Percentiles rank a stretch among this genome's conserved stretches.
Evolutionary conservation across 225 moss, liverwort and hornwort species (phyloP).

Genomic region (Asterella californica): DNA sequence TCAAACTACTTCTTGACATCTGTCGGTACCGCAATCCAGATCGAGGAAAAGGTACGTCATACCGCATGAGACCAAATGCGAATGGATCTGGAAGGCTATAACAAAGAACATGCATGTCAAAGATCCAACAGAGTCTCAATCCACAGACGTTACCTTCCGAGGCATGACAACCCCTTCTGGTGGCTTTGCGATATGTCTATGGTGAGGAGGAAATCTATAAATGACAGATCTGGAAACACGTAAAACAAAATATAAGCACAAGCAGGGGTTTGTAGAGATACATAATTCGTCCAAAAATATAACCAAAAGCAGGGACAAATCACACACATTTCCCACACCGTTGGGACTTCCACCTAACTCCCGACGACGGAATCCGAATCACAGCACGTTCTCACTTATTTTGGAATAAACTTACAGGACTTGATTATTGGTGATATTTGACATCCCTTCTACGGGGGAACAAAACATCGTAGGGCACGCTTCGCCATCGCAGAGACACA

Average conservation of each 20-base stretch:
- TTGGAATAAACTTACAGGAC: slow-evolving; percentile 57
- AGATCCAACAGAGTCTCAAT: too few relatives aligned
- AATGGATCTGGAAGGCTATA: too few relatives aligned
- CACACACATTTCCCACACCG: neutral
- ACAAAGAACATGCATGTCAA: too few relatives aligned
- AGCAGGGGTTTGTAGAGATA: neutral
- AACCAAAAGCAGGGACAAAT: neutral
- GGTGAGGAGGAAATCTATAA: slow-evolving; percentile 58
- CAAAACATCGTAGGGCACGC: slow-evolving; percentile 87
- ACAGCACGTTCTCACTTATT: neutral
- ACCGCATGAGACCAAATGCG: too few relatives aligned
- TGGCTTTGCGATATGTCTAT: slow-evolving; percentile 76
- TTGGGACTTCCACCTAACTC: too few relatives aligned
- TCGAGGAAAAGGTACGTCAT: too few relatives aligned
- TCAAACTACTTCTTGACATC: too few relatives aligned
- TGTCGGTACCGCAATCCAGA: too few relatives aligned
- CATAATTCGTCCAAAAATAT: too few relatives aligned
- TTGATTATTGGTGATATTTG: slow-evolving; percentile 86
- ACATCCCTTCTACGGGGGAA: slow-evolving; percentile 80
- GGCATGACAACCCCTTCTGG: slow-evolving; percentile 64
- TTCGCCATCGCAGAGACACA: slow-evolving; percentile 92
- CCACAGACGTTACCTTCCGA: slow-evolving; percentile 41
- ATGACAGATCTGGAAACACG: slow-evolving; percentile 65
- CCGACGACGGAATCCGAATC: neutral
- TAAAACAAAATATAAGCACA: neutral